Evolutionary conservation across 2,329 filamentous ascomycete genomes (phyloP).

Genomic region (Sordariomycetes sp.): DNA sequence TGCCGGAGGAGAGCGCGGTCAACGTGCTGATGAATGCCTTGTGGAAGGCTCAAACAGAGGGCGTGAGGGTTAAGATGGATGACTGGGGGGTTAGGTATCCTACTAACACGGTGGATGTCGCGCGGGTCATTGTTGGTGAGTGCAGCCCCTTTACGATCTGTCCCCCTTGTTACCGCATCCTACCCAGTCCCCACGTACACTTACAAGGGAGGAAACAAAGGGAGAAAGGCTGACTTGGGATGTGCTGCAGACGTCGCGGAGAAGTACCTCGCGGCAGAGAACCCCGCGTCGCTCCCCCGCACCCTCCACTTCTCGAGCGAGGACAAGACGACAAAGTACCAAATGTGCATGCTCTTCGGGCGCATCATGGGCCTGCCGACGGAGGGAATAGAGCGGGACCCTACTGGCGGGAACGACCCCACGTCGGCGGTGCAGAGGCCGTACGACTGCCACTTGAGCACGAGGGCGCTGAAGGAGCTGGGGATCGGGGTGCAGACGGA

Average conservation of each 20-base stretch:
- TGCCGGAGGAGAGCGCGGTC: slow-evolving; percentile 63
- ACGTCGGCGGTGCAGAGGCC: slow-evolving; percentile 63
- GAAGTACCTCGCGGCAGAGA: slow-evolving; percentile 45
- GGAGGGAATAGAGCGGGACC: slow-evolving; percentile 52
- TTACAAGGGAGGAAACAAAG: background rate
- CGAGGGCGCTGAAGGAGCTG: slow-evolving; percentile 55
- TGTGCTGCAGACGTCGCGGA: slow-evolving; percentile 46
- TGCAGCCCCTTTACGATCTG: slow-evolving; percentile 5
- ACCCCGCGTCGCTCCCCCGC: slow-evolving; percentile 43
- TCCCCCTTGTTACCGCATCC: slow-evolving; percentile 2
- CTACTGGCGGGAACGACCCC: slow-evolving; percentile 55
- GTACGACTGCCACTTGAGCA: slow-evolving; percentile 81
- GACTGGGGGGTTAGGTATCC: slow-evolving; percentile 77
- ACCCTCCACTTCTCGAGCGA: slow-evolving; percentile 81
- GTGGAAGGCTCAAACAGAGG: slow-evolving; percentile 56
- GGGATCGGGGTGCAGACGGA: slow-evolving; percentile 63
- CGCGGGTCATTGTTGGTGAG: slow-evolving; percentile 57
- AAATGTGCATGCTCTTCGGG: slow-evolving; percentile 68
- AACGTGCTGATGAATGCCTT: slow-evolving; percentile 69
- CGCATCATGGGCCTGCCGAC: slow-evolving; percentile 67
- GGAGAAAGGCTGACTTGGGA: background rate
- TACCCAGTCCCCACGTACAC: background rate
- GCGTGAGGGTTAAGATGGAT: slow-evolving; percentile 60
- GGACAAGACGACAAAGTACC: slow-evolving; percentile 77
- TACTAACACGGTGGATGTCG: slow-evolving; percentile 81